Percentiles rank a stretch among this genome's conserved stretches.
These are phyloP conservation scores for Lasiodiplodia citricola DNA, from an alignment of 2,329 filamentous ascomycete species.

Conservation along the genomic window DNA sequence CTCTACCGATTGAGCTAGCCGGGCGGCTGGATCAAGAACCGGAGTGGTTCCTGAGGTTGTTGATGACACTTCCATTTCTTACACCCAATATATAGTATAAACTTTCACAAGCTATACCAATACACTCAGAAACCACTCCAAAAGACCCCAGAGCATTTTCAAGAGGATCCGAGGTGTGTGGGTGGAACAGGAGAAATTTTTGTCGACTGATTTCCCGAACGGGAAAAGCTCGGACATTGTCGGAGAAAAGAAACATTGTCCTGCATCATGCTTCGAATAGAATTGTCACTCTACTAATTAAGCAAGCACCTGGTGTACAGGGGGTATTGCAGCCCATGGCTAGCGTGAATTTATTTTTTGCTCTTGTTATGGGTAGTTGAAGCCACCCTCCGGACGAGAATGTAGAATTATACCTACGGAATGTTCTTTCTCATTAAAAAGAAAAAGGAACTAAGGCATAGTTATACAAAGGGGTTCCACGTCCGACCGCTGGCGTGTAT, in stretches of 20 bases:
- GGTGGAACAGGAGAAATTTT: neutral
- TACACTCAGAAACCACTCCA: neutral
- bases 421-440: too few species aligned
- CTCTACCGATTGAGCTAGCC: conserved; percentile 47
- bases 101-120: accelerated
- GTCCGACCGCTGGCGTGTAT: too few species aligned
- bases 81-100: neutral
- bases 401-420: too few species aligned
- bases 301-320: too few species aligned
- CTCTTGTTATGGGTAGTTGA: too few species aligned
- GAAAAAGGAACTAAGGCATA: too few species aligned
- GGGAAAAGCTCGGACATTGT: neutral
- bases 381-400: too few species aligned
- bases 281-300: too few species aligned
- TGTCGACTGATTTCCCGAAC: neutral
- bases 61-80: neutral
- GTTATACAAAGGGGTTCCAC: too few species aligned
- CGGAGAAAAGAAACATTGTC: neutral
- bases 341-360: too few species aligned
- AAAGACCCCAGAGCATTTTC: neutral
- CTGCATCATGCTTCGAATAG: too few species aligned
- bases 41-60: neutral
- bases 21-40: conserved; percentile 3
- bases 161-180: neutral
- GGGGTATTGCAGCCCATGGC: too few species aligned